These are phyloP conservation scores for Cocos nucifera DNA, from an alignment of 176 grass and related monocot genomes.

Conservation along the genomic window DNA sequence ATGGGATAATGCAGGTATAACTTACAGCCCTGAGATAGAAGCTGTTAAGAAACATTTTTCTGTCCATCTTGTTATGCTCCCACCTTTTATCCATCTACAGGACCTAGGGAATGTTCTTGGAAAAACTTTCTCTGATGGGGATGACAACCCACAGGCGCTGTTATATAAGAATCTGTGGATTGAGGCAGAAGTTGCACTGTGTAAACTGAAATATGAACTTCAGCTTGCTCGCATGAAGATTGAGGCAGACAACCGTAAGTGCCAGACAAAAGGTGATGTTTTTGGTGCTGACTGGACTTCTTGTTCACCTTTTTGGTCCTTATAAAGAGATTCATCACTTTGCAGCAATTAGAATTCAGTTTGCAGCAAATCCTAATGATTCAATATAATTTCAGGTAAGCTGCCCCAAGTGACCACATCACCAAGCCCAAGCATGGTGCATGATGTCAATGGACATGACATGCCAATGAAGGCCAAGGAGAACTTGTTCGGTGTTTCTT, in stretches of 20 bases:
- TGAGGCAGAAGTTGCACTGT: conserved; percentile 36
- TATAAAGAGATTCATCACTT: too few relatives aligned
- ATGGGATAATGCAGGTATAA: background rate
- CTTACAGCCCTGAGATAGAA: too few relatives aligned
- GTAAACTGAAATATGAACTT: conserved; percentile 54
- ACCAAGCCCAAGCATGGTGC: too few relatives aligned
- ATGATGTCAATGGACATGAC: too few relatives aligned
- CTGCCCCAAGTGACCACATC: too few relatives aligned
- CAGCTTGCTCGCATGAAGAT: conserved; percentile 26
- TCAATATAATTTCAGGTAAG: too few relatives aligned
- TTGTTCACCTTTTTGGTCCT: too few relatives aligned
- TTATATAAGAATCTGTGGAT: conserved; percentile 57
- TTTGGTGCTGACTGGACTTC: too few relatives aligned
- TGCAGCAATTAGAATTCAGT: too few relatives aligned
- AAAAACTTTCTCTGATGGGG: conserved; percentile 4
- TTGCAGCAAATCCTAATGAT: too few relatives aligned
- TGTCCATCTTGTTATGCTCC: background rate
- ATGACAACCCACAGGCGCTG: conserved; percentile 23
- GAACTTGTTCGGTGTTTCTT: too few relatives aligned
- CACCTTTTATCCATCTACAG: background rate
- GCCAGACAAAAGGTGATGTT: conserved; percentile 9
- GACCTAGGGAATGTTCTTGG: background rate
- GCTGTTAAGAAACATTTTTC: background rate
- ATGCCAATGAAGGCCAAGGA: too few relatives aligned
- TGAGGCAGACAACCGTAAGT: conserved; percentile 25